A percentile compares a stretch with the other conserved stretches of the same genome.
Evolutionary conservation across 345 rosid genomes (phyloP).

Genomic region (Populus simonii): DNA sequence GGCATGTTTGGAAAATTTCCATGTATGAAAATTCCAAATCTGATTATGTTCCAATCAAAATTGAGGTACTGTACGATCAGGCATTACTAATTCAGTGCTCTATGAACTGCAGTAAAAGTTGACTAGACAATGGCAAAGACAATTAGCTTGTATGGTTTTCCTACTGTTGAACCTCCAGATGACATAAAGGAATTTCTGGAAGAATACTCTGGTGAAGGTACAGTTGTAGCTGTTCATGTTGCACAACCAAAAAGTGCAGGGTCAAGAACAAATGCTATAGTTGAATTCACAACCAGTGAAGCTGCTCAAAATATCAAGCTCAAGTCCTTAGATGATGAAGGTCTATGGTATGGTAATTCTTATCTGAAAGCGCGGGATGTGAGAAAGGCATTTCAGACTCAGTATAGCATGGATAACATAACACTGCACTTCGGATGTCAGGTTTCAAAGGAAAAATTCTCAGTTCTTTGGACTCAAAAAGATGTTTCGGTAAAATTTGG

Average conservation of each 20-base stretch:
- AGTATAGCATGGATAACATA: conserved; percentile 7
- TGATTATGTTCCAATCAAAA: neutral
- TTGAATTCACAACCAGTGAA: conserved; percentile 21
- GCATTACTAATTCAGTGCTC: neutral
- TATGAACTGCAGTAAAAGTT: conserved; percentile 2
- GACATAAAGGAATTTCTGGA: conserved; percentile 20
- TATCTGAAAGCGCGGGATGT: conserved; percentile 13
- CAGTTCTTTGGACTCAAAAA: conserved; percentile 25
- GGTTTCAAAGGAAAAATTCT: conserved; percentile 18
- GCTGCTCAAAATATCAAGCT: neutral
- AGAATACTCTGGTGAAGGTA: conserved; percentile 6
- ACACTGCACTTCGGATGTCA: conserved; percentile 33
- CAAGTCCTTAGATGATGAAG: neutral
- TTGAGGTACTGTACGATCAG: neutral
- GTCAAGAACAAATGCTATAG: conserved; percentile 19
- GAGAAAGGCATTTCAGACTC: neutral
- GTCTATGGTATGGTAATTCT: conserved; percentile 26
- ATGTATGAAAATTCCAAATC: neutral
- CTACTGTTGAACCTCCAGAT: conserved; percentile 1
- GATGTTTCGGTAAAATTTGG: conserved; percentile 27
- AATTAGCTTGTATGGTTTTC: conserved; percentile 20
- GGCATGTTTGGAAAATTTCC: neutral
- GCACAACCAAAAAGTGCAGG: conserved; percentile 7
- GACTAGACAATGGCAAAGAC: conserved; percentile 15
- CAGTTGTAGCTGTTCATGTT: conserved; percentile 14